Evolutionary conservation across 345 rosid species (phyloP).

Genomic region (Psidium friedrichsthalianum): DNA sequence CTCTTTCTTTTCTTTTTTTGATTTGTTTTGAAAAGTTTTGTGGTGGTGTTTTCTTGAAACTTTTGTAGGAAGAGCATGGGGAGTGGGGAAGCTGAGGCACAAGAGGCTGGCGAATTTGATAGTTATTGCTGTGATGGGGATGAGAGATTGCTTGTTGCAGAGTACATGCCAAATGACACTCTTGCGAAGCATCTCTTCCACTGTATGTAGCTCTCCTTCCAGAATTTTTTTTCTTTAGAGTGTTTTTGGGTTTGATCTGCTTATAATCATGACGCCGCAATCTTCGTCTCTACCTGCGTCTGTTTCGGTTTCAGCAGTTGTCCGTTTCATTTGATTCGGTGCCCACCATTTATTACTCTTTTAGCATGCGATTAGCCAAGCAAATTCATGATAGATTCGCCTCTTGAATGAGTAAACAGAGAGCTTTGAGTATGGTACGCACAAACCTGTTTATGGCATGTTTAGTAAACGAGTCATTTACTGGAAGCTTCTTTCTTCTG

Average conservation of each 20-base stretch:
- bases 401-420: neutral
- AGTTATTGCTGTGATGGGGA: slow-evolving; percentile 91
- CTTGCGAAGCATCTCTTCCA: slow-evolving; percentile 83
- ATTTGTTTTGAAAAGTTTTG: neutral
- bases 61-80: slow-evolving; percentile 71
- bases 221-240: neutral
- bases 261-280: neutral
- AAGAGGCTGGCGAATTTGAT: slow-evolving; percentile 70
- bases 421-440: neutral
- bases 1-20: neutral
- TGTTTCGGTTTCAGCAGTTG: neutral
- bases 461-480: neutral
- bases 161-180: slow-evolving; percentile 80
- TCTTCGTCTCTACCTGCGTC: neutral
- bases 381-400: neutral
- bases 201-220: slow-evolving; percentile 39
- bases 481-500: neutral
- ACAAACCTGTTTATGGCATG: neutral
- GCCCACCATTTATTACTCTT: neutral
- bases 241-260: neutral
- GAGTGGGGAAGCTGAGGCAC: slow-evolving; percentile 71
- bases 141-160: slow-evolving; percentile 86
- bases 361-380: neutral
- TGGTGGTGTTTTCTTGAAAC: neutral
- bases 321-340: neutral